phyloP scores from a whole-genome alignment of 352 stramenopile species.

The Globisporangium paddicum region DNA sequence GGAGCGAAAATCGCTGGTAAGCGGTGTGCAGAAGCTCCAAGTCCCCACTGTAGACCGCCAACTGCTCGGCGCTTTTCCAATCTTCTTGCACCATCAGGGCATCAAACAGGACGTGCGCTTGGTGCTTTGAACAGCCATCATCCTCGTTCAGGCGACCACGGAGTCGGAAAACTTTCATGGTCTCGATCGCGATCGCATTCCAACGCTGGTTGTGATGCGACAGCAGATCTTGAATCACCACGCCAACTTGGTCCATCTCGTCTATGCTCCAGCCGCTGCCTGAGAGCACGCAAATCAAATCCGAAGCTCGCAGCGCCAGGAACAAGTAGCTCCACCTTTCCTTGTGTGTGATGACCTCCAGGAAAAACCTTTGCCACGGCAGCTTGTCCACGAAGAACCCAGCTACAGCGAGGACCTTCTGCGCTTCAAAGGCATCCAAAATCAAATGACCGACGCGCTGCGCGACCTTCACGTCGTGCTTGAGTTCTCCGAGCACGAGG shows the following conservation, averaged over 20 bases:
- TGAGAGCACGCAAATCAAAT: constrained; percentile 17
- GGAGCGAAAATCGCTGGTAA: constrained; percentile 22
- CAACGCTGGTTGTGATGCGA: constrained; percentile 20
- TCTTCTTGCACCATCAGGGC: constrained; percentile 32
- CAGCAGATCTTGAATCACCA: constrained; percentile 26
- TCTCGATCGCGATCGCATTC: constrained; percentile 51
- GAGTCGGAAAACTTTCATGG: constrained; percentile 31
- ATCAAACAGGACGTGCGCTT: constrained; percentile 19
- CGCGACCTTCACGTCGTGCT: constrained; percentile 26
- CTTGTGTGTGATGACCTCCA: constrained; percentile 18
- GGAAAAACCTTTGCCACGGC: constrained; percentile 16
- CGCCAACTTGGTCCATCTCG: constrained; percentile 4
- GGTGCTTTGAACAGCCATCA: background rate
- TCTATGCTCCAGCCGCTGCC: background rate
- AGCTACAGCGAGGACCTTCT: background rate
- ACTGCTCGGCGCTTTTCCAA: constrained; percentile 42
- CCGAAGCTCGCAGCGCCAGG: constrained; percentile 32
- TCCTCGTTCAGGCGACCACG: background rate
- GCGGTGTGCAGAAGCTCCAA: constrained; percentile 23
- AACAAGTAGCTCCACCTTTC: constrained; percentile 41
- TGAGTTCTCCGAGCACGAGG: constrained; percentile 12
- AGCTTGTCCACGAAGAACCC: constrained; percentile 1
- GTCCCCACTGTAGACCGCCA: constrained; percentile 23
- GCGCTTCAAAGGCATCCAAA: constrained; percentile 43
- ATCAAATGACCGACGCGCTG: constrained; percentile 56